Percentiles rank a stretch among this genome's conserved stretches.
These are phyloP conservation scores for Cyberlindnera subsufficiens DNA, from an alignment of 805 yeast genomes.

Conservation along the genomic window DNA sequence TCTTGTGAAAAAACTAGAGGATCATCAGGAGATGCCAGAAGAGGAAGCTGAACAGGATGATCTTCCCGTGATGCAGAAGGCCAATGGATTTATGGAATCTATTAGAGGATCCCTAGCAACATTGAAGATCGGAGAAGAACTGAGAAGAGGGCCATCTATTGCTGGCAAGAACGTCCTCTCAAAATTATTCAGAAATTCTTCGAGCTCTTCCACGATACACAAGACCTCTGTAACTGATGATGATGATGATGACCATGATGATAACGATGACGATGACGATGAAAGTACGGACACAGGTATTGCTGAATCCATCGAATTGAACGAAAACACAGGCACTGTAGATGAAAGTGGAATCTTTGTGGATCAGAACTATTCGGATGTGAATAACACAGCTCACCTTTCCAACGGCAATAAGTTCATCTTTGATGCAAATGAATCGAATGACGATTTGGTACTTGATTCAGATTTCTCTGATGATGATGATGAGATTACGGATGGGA, in stretches of 20 bases:
- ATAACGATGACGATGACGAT: constrained; percentile 6
- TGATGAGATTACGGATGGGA: constrained; percentile 34
- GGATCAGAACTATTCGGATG: constrained; percentile 21
- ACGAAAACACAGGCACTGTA: constrained; percentile 5
- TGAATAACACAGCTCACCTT: constrained; percentile 13
- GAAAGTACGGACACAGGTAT: constrained; percentile 1
- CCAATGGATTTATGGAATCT: constrained; percentile 9
- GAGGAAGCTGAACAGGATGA: constrained; percentile 9
- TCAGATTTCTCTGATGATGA: constrained; percentile 35
- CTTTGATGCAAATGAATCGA: constrained; percentile 21
- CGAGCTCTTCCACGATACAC: constrained; percentile 14
- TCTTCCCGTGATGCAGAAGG: neutral
- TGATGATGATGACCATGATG: constrained; percentile 6
- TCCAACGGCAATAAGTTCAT: constrained; percentile 13
- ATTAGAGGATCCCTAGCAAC: constrained; percentile 11
- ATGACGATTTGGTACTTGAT: constrained; percentile 22
- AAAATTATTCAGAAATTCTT: constrained; percentile 18
- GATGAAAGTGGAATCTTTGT: constrained; percentile 18
- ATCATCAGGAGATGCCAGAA: constrained; percentile 4
- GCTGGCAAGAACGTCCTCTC: constrained; percentile 18
- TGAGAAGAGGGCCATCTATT: constrained; percentile 4
- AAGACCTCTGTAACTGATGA: neutral
- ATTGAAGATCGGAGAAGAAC: constrained; percentile 4
- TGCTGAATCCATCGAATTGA: constrained; percentile 7
- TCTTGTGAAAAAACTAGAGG: constrained; percentile 5